Percentiles rank a stretch among this genome's conserved stretches.
Conservation (phyloP, 1,284 basidiomycete genomes). For the Trichosporon sp. region DNA sequence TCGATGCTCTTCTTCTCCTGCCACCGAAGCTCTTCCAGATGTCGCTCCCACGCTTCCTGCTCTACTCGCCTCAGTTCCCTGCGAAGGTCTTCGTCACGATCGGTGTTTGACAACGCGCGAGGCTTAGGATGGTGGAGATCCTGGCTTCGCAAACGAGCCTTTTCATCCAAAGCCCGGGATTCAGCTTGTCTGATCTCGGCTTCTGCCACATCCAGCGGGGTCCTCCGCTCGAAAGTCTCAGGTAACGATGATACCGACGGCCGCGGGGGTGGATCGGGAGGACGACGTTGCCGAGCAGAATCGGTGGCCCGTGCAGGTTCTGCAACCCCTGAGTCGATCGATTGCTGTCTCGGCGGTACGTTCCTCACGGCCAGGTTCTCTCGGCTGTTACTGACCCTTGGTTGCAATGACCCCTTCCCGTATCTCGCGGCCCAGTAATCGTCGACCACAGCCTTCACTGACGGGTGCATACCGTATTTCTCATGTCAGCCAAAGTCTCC, state of each 20-base stretch:
- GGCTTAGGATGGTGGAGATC: background rate
- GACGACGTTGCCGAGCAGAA: background rate
- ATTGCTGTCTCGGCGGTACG: background rate
- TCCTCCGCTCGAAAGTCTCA: background rate
- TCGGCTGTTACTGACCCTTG: background rate
- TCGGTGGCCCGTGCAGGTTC: background rate
- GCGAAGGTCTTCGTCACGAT: background rate
- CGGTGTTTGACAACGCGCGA: background rate
- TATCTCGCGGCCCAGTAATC: slow-evolving; percentile 5
- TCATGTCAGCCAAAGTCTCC: background rate
- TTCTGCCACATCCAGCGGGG: background rate
- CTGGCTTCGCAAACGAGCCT: background rate
- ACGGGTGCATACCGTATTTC: slow-evolving; percentile 12
- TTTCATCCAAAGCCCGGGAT: background rate
- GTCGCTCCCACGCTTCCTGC: background rate
- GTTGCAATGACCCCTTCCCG: background rate
- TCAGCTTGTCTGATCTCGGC: background rate
- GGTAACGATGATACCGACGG: background rate
- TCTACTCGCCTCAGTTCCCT: background rate
- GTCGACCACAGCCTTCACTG: slow-evolving; percentile 6
- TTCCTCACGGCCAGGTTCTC: background rate
- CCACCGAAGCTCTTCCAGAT: background rate
- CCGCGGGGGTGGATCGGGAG: background rate
- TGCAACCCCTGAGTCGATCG: background rate
- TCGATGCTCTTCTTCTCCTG: background rate